Evolutionary conservation across 1,284 basidiomycete genomes (phyloP).

Genomic region (Cryptococcus sp.): DNA sequence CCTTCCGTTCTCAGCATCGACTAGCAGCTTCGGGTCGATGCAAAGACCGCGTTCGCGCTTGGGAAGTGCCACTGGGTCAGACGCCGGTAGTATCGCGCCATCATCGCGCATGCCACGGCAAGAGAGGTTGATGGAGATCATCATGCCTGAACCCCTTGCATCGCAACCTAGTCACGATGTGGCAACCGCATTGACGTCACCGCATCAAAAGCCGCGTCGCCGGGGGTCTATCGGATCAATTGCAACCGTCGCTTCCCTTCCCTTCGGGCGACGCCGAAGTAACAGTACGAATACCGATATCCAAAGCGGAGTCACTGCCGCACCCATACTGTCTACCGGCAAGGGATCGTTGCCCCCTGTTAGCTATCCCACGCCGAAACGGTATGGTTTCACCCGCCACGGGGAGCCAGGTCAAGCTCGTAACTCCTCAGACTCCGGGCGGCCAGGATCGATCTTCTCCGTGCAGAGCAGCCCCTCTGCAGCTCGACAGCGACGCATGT

Average conservation of each 20-base stretch:
- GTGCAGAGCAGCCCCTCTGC: slow-evolving; percentile 44
- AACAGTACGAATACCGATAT: slow-evolving; percentile 27
- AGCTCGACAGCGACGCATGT: slow-evolving; percentile 13
- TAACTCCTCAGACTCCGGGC: slow-evolving; percentile 38
- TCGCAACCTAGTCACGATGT: slow-evolving; percentile 20
- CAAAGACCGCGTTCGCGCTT: slow-evolving; percentile 30
- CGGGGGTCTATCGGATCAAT: slow-evolving; percentile 45
- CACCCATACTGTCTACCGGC: slow-evolving; percentile 33
- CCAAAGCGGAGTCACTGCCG: slow-evolving; percentile 6
- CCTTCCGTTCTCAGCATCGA: slow-evolving; percentile 36
- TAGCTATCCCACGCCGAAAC: slow-evolving; percentile 50
- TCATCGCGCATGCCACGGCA: slow-evolving; percentile 36
- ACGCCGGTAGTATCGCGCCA: slow-evolving; percentile 26
- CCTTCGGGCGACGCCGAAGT: slow-evolving; percentile 39
- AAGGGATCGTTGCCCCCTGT: slow-evolving; percentile 46
- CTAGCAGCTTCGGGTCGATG: slow-evolving; percentile 27
- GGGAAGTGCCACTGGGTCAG: slow-evolving; percentile 34
- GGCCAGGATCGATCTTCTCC: slow-evolving; percentile 50
- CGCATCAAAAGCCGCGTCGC: slow-evolving; percentile 22
- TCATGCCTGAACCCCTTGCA: slow-evolving; percentile 52
- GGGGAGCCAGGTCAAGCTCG: slow-evolving; percentile 32
- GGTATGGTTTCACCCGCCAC: slow-evolving; percentile 49
- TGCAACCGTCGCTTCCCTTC: slow-evolving; percentile 33
- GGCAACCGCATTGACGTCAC: neutral
- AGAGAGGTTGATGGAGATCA: slow-evolving; percentile 49